Conservation (phyloP, 306 rosid genomes). For the Erythrophleum fordii region DNA sequence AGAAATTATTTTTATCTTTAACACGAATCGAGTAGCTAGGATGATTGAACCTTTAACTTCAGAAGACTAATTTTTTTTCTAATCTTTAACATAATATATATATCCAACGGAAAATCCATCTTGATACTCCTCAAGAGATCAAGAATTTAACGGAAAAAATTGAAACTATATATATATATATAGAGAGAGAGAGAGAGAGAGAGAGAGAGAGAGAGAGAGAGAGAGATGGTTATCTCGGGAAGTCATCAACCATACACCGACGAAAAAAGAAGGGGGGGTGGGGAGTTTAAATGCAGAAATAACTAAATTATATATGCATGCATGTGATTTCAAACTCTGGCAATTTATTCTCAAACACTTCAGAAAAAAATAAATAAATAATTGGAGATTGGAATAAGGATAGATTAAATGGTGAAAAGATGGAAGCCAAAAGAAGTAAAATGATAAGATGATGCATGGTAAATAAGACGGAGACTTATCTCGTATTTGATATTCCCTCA, state of each 20-base stretch:
- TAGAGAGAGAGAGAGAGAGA: background rate
- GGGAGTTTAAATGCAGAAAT: background rate
- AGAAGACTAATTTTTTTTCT: too few relatives aligned
- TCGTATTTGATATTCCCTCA: conserved; percentile 47
- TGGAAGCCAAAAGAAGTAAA: conserved; percentile 19
- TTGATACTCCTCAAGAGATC: conserved; percentile 3
- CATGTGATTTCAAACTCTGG: conserved; percentile 1
- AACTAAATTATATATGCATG: background rate
- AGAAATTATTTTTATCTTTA: background rate
- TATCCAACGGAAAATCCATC: background rate
- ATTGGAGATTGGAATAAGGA: conserved; percentile 11
- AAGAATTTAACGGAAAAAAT: background rate
- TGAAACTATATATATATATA: too few relatives aligned
- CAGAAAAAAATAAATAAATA: background rate
- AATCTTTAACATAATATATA: background rate
- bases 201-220: background rate
- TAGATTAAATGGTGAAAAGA: conserved; percentile 29
- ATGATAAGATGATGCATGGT: conserved; percentile 38
- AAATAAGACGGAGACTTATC: conserved; percentile 35
- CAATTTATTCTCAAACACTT: background rate
- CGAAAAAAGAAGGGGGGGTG: too few relatives aligned
- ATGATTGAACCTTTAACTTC: too few relatives aligned
- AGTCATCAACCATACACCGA: background rate
- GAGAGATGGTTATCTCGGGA: background rate
- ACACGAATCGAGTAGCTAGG: background rate